Evolutionary conservation across 306 rosid species (phyloP).

Genomic region (Trichosanthes truncata): DNA sequence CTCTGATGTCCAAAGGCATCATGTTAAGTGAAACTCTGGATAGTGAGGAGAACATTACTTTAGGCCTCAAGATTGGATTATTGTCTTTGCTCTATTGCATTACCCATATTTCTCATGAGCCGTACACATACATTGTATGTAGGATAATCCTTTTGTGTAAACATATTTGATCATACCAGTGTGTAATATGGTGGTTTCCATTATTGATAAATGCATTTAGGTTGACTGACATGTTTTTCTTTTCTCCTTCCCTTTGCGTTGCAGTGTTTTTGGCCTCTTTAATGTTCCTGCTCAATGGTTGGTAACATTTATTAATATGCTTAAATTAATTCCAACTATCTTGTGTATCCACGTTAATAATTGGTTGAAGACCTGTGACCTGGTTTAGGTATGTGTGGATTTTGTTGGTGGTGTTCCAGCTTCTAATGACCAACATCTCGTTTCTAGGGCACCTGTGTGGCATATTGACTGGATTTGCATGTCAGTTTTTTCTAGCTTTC

Average conservation of each 20-base stretch:
- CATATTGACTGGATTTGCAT: slow-evolving; percentile 94
- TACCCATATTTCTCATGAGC: neutral
- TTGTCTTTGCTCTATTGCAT: neutral
- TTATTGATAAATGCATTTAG: neutral
- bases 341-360: neutral
- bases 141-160: neutral
- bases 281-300: slow-evolving; percentile 94
- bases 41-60: neutral
- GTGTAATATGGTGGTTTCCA: neutral
- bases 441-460: slow-evolving; percentile 97
- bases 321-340: slow-evolving; percentile 3
- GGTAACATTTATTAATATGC: slow-evolving; percentile 33
- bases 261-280: slow-evolving; percentile 95
- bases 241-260: neutral
- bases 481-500: slow-evolving; percentile 42
- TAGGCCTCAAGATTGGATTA: neutral
- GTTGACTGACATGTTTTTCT: slow-evolving; percentile 8
- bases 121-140: neutral
- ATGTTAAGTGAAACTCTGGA: neutral
- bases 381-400: slow-evolving; percentile 83
- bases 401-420: slow-evolving; percentile 90
- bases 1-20: neutral
- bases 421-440: slow-evolving; percentile 86
- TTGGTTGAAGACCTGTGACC: slow-evolving; percentile 12
- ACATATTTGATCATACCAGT: neutral